phyloP scores from a whole-genome alignment of 176 grass and related monocot species.

The Miscanthus lutarioriparius region DNA sequence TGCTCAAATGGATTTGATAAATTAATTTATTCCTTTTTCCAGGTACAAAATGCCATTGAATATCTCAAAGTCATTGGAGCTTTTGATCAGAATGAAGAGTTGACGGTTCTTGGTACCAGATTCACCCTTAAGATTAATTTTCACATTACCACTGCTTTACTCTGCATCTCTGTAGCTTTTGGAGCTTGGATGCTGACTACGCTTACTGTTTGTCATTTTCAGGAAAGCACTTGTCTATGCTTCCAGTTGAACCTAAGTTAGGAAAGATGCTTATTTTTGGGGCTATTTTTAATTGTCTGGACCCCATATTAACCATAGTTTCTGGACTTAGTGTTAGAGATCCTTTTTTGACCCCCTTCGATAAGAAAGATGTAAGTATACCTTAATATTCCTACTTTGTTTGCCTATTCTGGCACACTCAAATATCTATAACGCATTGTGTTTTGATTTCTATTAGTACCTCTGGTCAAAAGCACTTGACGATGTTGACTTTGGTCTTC shows the following conservation, averaged over 20 bases:
- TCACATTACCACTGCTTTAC: slow-evolving; percentile 11
- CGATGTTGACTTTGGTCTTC: background rate
- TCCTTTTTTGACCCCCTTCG: slow-evolving; percentile 93
- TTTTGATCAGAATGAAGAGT: slow-evolving; percentile 91
- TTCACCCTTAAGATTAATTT: slow-evolving; percentile 21
- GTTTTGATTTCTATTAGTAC: background rate
- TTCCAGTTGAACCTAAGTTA: slow-evolving; percentile 91
- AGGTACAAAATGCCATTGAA: slow-evolving; percentile 99
- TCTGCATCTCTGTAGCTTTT: slow-evolving; percentile 14
- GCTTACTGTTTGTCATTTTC: slow-evolving; percentile 38
- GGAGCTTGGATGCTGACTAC: slow-evolving; percentile 19
- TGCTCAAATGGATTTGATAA: slow-evolving; percentile 17
- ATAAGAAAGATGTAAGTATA: slow-evolving; percentile 73
- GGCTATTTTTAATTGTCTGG: slow-evolving; percentile 96
- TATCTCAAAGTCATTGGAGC: slow-evolving; percentile 98
- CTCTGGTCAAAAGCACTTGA: background rate
- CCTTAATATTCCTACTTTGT: background rate
- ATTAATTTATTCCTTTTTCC: slow-evolving; percentile 34
- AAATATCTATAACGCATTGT: slow-evolving; percentile 12
- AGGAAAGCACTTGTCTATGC: slow-evolving; percentile 93
- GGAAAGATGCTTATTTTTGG: slow-evolving; percentile 42
- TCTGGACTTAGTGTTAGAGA: slow-evolving; percentile 94
- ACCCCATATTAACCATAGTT: slow-evolving; percentile 92
- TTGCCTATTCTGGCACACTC: slow-evolving; percentile 3
- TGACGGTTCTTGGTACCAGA: slow-evolving; percentile 79